Conservation (phyloP, 257 asterid species). For the Osmanthus fragrans region DNA sequence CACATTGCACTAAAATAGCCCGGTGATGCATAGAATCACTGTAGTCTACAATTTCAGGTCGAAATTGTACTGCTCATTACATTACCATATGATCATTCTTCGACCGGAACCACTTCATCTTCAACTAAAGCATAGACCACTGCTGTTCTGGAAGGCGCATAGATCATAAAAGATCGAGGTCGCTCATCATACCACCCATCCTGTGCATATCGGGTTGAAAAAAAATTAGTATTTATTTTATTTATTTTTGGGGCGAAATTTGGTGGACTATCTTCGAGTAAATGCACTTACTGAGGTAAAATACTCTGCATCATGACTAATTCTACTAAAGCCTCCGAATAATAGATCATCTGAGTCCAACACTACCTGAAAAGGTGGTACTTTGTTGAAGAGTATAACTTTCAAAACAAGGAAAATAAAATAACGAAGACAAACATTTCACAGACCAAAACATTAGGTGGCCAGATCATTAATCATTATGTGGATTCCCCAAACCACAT, state of each 20-base stretch:
- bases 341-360: constrained; percentile 73
- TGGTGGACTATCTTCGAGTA: neutral
- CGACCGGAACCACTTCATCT: constrained; percentile 31
- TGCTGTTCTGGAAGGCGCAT: constrained; percentile 90
- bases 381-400: neutral
- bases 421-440: neutral
- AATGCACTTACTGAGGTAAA: constrained; percentile 69
- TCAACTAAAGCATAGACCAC: constrained; percentile 69
- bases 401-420: neutral
- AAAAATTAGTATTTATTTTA: neutral
- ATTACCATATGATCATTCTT: constrained; percentile 11
- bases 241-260: too few relatives aligned
- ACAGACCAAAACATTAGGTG: neutral
- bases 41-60: neutral
- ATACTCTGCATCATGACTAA: constrained; percentile 65
- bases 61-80: neutral
- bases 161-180: constrained; percentile 74
- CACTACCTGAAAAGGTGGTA: constrained; percentile 51
- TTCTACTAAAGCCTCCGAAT: constrained; percentile 86
- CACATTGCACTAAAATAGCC: neutral
- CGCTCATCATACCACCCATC: constrained; percentile 67
- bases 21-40: neutral
- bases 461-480: neutral
- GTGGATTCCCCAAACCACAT: neutral
- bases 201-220: constrained; percentile 41